Evolutionary conservation across 1,284 basidiomycete genomes (phyloP).

Genomic region (Rhizoctonia solani): DNA sequence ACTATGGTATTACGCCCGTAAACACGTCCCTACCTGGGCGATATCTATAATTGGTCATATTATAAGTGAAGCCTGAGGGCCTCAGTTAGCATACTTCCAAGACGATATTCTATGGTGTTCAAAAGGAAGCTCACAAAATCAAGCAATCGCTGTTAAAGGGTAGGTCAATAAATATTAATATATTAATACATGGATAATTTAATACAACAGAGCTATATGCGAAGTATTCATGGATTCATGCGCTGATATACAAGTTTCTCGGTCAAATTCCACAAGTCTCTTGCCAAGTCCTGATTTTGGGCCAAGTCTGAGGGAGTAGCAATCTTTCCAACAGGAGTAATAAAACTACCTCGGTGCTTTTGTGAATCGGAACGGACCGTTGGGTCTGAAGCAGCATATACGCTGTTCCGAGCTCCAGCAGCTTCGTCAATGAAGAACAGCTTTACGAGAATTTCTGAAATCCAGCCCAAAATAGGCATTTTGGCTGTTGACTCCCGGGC

Average conservation of each 20-base stretch:
- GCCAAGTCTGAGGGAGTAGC: constrained; percentile 43
- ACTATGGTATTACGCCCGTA: too few species aligned
- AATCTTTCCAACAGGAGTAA: constrained; percentile 49
- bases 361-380: constrained; percentile 47
- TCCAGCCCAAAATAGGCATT: constrained; percentile 41
- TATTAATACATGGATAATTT: too few species aligned
- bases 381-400: constrained; percentile 55
- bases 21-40: too few species aligned
- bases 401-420: constrained; percentile 51
- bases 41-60: too few species aligned
- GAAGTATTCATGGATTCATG: constrained; percentile 13
- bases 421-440: constrained; percentile 48
- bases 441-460: constrained; percentile 42
- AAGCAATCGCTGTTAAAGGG: too few species aligned
- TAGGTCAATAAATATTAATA: too few species aligned
- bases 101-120: too few species aligned
- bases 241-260: constrained; percentile 44
- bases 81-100: too few species aligned
- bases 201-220: too few species aligned
- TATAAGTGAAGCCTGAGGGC: too few species aligned
- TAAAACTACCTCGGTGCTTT: constrained; percentile 54
- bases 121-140: too few species aligned
- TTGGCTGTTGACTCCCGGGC: constrained; percentile 17
- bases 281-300: constrained; percentile 48
- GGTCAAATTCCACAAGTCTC: constrained; percentile 53